Evolutionary conservation across 306 rosid genomes (phyloP), one percentile per base, ranked within the genome.

Genomic region (Quercus bicolor): DNA sequence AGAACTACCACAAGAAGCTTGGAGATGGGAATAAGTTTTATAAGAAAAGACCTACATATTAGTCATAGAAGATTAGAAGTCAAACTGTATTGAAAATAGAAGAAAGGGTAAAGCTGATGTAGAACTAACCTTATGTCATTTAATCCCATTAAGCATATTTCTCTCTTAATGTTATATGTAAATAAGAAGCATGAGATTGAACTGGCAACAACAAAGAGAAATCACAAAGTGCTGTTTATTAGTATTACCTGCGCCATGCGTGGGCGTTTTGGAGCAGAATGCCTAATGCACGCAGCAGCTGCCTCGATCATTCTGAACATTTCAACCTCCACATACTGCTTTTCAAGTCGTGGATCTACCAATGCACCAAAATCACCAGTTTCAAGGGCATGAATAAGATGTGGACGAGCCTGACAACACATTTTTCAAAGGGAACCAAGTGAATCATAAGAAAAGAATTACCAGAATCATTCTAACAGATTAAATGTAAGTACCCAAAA

Each of bases 241-340:
- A 66, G 48, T 56, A n/a, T 75, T 64, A 95, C 99, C 99, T 95
- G 99, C 57, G 77, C 86, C 98, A 95, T 93, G 15, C 99, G 79
- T 37, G 99, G 99, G 40, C 99, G 90, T 80, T 90, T 93, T 24
- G 85, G 90, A 78, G 92, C 98, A 21, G 98, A 95, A 77, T 90
- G 97, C 29, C 98, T 97, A 77, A 95, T 89, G 43, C 99, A 93
- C 2, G 98, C 99, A 53, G 96, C 99, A 15, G 99, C 98, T 54
- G 97, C 94, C 85, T 90, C 97, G 12, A 91, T 84, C 99, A 95
- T 95, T 82, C 84, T 86, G 76, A 84, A 52, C 97, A 95, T 89
- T 84, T 95, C 92, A 68, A 78, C 78, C 73, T 89, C 97, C 56
- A 85, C 83, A 7, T 90, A 95, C 19, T 85, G 84, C 75, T 73